phyloP scores from a whole-genome alignment of 805 yeast species.

The Candida schatavii region DNA sequence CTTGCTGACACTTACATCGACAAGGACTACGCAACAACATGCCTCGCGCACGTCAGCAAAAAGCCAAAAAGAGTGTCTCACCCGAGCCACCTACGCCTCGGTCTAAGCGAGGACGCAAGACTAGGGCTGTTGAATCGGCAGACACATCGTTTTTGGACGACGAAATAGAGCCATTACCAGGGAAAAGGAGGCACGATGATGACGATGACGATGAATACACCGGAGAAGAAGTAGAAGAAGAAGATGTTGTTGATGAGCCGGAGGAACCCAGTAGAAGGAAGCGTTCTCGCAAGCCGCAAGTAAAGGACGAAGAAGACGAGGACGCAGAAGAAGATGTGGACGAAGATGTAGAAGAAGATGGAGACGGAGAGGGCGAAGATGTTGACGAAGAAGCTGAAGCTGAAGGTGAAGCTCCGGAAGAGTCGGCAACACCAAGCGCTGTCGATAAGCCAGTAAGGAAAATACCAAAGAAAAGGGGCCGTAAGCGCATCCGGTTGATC shows the following conservation, averaged over 20 bases:
- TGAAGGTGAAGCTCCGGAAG: slow-evolving; percentile 8
- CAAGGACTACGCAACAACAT: not conserved
- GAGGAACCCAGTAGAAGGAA: slow-evolving; percentile 20
- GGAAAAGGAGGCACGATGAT: slow-evolving; percentile 16
- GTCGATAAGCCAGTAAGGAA: slow-evolving; percentile 12
- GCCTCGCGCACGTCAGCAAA: slow-evolving; percentile 1
- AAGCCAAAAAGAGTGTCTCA: not conserved
- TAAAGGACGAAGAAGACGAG: slow-evolving; percentile 11
- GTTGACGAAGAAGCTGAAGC: slow-evolving; percentile 8
- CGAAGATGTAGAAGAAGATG: slow-evolving; percentile 21
- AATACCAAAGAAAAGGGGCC: slow-evolving; percentile 41
- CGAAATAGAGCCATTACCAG: slow-evolving; percentile 7
- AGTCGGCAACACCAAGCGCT: not conserved
- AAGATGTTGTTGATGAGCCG: slow-evolving; percentile 16
- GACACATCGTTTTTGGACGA: slow-evolving; percentile 1
- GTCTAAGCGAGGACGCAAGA: not conserved
- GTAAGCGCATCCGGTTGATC: slow-evolving; percentile 39
- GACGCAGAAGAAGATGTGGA: slow-evolving; percentile 14
- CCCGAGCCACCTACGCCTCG: slow-evolving; percentile 1
- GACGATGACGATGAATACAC: slow-evolving; percentile 16
- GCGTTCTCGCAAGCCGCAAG: slow-evolving; percentile 17
- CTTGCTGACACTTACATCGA: too few species aligned
- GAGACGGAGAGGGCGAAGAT: slow-evolving; percentile 22
- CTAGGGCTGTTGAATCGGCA: not conserved
- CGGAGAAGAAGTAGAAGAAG: slow-evolving; percentile 15